Evolutionary conservation across 495 filamentous ascomycete species (phyloP).

Genomic region (Tuber microsphaerosporum): DNA sequence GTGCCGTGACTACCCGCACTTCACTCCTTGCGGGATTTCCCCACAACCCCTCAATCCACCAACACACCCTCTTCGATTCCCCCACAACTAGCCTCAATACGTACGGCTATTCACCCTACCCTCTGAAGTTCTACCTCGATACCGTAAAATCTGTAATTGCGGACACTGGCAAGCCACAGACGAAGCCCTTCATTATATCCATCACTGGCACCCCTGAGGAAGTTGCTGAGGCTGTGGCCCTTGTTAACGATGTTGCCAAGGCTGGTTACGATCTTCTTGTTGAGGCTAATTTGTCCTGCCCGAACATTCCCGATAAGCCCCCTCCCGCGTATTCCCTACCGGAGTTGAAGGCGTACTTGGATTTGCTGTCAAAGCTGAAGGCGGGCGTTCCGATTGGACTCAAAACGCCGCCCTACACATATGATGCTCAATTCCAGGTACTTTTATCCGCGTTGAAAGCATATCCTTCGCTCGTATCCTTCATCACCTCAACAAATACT

Average conservation of each 20-base stretch:
- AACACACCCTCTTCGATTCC: slow-evolving; percentile 58
- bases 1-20: slow-evolving; percentile 64
- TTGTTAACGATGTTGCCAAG: slow-evolving; percentile 31
- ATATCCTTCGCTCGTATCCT: slow-evolving; percentile 45
- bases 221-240: slow-evolving; percentile 46
- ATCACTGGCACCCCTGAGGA: slow-evolving; percentile 56
- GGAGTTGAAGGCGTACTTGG: slow-evolving; percentile 49
- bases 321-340: slow-evolving; percentile 58
- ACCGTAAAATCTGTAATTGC: slow-evolving; percentile 55
- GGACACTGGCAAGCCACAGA: slow-evolving; percentile 18
- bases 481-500: slow-evolving; percentile 66
- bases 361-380: slow-evolving; percentile 30
- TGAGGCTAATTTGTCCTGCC: slow-evolving; percentile 68
- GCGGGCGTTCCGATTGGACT: slow-evolving; percentile 50
- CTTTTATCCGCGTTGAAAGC: slow-evolving; percentile 48
- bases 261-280: slow-evolving; percentile 48
- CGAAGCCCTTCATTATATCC: slow-evolving; percentile 60
- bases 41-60: slow-evolving; percentile 55
- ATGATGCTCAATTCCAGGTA: slow-evolving; percentile 52
- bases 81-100: slow-evolving; percentile 63
- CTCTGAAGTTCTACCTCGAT: slow-evolving; percentile 60
- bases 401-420: slow-evolving; percentile 67
- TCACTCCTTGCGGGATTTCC: slow-evolving; percentile 54
- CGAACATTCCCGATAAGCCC: slow-evolving; percentile 59
- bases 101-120: slow-evolving; percentile 62